Base-by-base conservation (phyloP, 371 early-diverging fungal species). In the Blakeslea trispora region DNA sequence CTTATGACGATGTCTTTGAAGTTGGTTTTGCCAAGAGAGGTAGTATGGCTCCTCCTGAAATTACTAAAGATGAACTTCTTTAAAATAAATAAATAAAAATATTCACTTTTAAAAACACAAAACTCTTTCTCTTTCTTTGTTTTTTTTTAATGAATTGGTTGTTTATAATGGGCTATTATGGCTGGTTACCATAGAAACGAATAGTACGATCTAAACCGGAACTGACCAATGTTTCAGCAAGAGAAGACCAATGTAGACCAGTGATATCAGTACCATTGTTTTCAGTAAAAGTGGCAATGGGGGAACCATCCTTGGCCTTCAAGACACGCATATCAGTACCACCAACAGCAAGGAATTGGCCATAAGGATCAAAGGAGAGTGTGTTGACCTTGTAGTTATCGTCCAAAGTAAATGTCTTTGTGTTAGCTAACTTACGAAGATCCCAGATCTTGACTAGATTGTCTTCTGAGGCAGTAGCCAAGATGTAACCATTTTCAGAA, bases 401-500 rank as follows among this genome's bases (percentile, higher is more conserved):
- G 15, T 72, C 75, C 39, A 92, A 63, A 45, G 79, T 72, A 61
- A 94, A 80, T 43, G 85, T 85, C 51, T 90, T 82, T 59, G 89
- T 76, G 60, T 85, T 84, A 48, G 75, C 77, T 49, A 93, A 80
- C 52, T 95, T 95, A 60, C 96, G 88, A 53, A 97, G 80, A 81
- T 95, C 95, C 95, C 95, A 97, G 45, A 95, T 65, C 53, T 87
- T 86, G 13, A 93, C 91, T 18, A 87, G 66, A 53, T 83, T 80
- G 35, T 88, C 83, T 61, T 85, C 84, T 0, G 83, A 74, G 15
- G 85, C 82, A 9, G 94, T 87, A 10, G 91, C 94, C 54, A 96
- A 78, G 57, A 91, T 82, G 69, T 94, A 94, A 50, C 88, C 96
- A 73, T 95, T 95, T 63, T 95, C 96, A 28, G 91, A 90, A 69